Percentiles rank a stretch among this genome's conserved stretches.
Evolutionary conservation across 2,329 filamentous ascomycete genomes (phyloP).

Genomic region (Pseudogymnoascus verrucosus): DNA sequence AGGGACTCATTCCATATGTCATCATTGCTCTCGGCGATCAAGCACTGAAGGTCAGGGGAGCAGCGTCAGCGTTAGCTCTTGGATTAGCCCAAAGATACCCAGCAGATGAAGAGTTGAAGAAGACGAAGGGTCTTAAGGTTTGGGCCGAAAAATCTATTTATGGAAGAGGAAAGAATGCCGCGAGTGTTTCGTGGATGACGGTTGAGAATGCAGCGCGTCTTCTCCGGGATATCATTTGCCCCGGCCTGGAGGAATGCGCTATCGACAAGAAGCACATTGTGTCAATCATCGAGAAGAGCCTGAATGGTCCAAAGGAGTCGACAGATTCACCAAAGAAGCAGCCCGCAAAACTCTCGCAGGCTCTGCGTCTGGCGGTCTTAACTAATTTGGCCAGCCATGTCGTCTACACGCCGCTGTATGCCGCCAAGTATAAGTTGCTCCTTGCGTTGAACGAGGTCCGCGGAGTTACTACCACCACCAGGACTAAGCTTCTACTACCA

Average conservation of each 20-base stretch:
- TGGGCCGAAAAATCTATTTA: constrained; percentile 64
- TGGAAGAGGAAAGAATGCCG: constrained; percentile 41
- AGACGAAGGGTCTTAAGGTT: constrained; percentile 27
- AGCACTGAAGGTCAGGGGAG: constrained; percentile 66
- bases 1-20: constrained; percentile 75
- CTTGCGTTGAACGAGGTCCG: constrained; percentile 64
- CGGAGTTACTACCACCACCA: constrained; percentile 58
- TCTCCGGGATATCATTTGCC: constrained; percentile 59
- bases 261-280: constrained; percentile 67
- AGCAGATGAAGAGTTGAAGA: constrained; percentile 33
- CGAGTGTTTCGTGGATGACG: constrained; percentile 48
- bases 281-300: constrained; percentile 49
- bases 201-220: constrained; percentile 51
- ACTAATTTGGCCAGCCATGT: constrained; percentile 68
- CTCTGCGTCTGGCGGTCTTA: constrained; percentile 56
- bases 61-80: constrained; percentile 60
- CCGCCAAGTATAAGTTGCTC: constrained; percentile 66
- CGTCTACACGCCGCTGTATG: constrained; percentile 57
- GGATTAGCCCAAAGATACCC: constrained; percentile 45
- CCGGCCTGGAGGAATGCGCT: constrained; percentile 75
- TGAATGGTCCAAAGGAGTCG: constrained; percentile 46
- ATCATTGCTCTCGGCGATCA: constrained; percentile 67
- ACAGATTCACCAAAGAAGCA: constrained; percentile 39
- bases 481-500: constrained; percentile 70
- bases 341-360: constrained; percentile 40